Percentiles rank a stretch among this genome's conserved stretches.
Evolutionary conservation across 2,329 filamentous ascomycete species (phyloP).

Genomic region (Alternaria sp.): DNA sequence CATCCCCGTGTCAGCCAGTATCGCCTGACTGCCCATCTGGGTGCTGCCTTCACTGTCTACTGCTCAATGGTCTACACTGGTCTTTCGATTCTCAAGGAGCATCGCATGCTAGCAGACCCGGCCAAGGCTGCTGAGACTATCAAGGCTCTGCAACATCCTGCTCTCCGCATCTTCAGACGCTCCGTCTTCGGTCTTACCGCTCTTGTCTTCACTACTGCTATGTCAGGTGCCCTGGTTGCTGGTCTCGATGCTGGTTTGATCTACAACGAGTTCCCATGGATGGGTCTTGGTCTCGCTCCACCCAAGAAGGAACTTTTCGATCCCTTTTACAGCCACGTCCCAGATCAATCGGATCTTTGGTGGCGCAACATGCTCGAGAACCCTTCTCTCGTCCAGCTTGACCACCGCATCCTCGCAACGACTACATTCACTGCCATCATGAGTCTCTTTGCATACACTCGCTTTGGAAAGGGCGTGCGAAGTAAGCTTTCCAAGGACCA

Average conservation of each 20-base stretch:
- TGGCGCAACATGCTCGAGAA: slow-evolving; percentile 99
- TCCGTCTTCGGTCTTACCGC: slow-evolving; percentile 74
- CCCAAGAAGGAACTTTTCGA: slow-evolving; percentile 86
- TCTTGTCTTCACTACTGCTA: slow-evolving; percentile 87
- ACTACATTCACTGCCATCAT: slow-evolving; percentile 87
- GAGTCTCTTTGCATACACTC: slow-evolving; percentile 81
- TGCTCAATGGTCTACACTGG: slow-evolving; percentile 93
- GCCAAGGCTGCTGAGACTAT: slow-evolving; percentile 68
- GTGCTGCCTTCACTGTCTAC: slow-evolving; percentile 91
- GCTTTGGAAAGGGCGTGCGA: slow-evolving; percentile 72
- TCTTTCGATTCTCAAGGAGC: slow-evolving; percentile 81
- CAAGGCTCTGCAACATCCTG: slow-evolving; percentile 68
- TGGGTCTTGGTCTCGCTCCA: slow-evolving; percentile 85
- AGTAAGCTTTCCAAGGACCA: slow-evolving; percentile 64
- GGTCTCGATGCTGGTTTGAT: slow-evolving; percentile 96
- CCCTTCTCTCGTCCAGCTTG: slow-evolving; percentile 91
- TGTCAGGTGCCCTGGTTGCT: slow-evolving; percentile 93
- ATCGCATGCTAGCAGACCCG: slow-evolving; percentile 74
- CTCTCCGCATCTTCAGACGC: slow-evolving; percentile 76
- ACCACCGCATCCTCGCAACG: slow-evolving; percentile 91
- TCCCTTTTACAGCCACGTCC: slow-evolving; percentile 80
- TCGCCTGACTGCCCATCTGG: slow-evolving; percentile 86
- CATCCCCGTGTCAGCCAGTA: slow-evolving; percentile 96
- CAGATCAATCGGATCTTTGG: slow-evolving; percentile 84
- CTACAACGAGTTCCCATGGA: slow-evolving; percentile 98